Percentiles rank a stretch among this genome's conserved stretches.
Conservation (phyloP, 495 filamentous ascomycete species). For the Hypoxylon fragiforme region DNA sequence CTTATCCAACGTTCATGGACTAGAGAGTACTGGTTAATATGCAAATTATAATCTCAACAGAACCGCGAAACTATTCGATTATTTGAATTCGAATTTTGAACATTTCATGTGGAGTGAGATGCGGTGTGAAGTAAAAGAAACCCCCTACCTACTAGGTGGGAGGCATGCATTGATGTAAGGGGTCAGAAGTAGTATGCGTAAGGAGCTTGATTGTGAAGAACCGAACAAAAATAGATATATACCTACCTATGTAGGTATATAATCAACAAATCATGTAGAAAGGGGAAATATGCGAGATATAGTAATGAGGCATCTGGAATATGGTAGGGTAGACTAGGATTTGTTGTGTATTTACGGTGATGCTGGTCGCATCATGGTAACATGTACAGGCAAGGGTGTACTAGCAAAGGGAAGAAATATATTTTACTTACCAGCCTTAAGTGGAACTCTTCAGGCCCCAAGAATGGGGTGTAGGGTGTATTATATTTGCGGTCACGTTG, state of each 20-base stretch:
- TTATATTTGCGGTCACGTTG: not conserved
- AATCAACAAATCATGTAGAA: too few relatives aligned
- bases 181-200: too few relatives aligned
- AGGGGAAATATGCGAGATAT: too few relatives aligned
- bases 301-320: not conserved
- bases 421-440: not conserved
- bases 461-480: too few relatives aligned
- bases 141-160: not conserved
- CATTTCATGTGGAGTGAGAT: not conserved
- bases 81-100: too few relatives aligned
- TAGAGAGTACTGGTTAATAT: not conserved
- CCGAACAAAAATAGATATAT: too few relatives aligned
- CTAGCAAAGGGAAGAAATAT: not conserved
- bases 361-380: not conserved
- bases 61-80: too few relatives aligned
- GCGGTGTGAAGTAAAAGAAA: not conserved
- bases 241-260: too few relatives aligned
- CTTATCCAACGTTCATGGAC: not conserved
- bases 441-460: not conserved
- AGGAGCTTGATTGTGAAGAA: too few relatives aligned
- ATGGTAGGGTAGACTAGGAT: not conserved
- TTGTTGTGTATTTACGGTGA: not conserved
- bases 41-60: too few relatives aligned
- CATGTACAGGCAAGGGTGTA: not conserved
- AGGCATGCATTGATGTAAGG: not conserved